These are phyloP conservation scores for Fagopyrum esculentum DNA, from an alignment of 148 eudicot species.

Conservation along the genomic window DNA sequence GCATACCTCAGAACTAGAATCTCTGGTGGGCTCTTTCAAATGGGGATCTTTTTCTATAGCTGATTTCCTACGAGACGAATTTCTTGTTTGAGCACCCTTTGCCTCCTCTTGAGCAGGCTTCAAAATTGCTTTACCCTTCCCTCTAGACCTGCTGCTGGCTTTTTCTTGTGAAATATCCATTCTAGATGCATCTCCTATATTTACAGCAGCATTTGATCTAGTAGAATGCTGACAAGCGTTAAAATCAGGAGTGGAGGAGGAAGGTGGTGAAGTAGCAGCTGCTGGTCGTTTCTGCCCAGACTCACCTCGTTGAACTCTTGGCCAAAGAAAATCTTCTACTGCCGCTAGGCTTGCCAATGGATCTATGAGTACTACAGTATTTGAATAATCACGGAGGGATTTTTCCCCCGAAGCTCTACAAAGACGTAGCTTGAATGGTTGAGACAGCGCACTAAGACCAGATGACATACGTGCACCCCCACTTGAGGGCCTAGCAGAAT, in stretches of 20 bases:
- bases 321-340: constrained; percentile 96
- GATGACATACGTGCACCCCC: constrained; percentile 81
- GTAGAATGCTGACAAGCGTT: constrained; percentile 67
- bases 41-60: constrained; percentile 71
- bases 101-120: constrained; percentile 58
- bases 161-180: constrained; percentile 52
- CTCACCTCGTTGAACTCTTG: constrained; percentile 81
- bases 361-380: constrained; percentile 90
- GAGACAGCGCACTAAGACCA: constrained; percentile 78
- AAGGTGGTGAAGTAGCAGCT: constrained; percentile 58
- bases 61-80: constrained; percentile 74
- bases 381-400: constrained; percentile 95
- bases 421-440: constrained; percentile 89
- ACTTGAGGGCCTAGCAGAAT: constrained; percentile 70
- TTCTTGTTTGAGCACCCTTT: constrained; percentile 87
- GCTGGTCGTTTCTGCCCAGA: constrained; percentile 65
- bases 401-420: constrained; percentile 92
- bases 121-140: constrained; percentile 86
- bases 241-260: constrained; percentile 59
- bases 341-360: constrained; percentile 95
- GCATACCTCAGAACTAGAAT: constrained; percentile 83
- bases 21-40: constrained; percentile 56
- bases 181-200: constrained; percentile 49
- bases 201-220: constrained; percentile 64
- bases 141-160: constrained; percentile 57